Percentiles rank a stretch among this genome's conserved stretches.
Conservation (phyloP, 1,284 basidiomycete genomes). For the Ustilago xerochloae region DNA sequence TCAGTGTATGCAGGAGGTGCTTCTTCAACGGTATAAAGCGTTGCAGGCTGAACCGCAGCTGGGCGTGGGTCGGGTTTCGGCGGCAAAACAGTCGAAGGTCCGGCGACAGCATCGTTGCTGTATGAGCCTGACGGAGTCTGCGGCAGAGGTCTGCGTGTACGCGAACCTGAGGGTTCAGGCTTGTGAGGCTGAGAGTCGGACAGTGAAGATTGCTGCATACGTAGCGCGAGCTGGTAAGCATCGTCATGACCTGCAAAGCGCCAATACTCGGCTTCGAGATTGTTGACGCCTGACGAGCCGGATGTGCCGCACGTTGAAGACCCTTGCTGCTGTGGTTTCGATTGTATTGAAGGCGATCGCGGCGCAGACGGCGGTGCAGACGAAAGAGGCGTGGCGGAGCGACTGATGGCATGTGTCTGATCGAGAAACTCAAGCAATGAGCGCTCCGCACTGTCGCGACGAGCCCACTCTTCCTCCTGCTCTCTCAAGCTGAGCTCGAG, state of each 20-base stretch:
- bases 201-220: slow-evolving; percentile 36
- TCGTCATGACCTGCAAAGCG: slow-evolving; percentile 41
- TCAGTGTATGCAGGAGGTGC: slow-evolving; percentile 30
- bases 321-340: neutral
- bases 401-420: neutral
- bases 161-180: neutral
- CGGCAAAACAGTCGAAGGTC: neutral
- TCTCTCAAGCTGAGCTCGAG: slow-evolving; percentile 40
- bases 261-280: slow-evolving; percentile 43
- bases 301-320: neutral
- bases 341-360: neutral
- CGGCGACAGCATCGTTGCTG: neutral
- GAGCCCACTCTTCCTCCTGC: slow-evolving; percentile 50
- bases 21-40: slow-evolving; percentile 6
- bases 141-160: slow-evolving; percentile 22
- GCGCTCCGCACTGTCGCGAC: slow-evolving; percentile 43
- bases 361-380: neutral
- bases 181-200: neutral
- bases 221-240: slow-evolving; percentile 39
- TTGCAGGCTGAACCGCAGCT: neutral
- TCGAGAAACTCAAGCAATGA: slow-evolving; percentile 38
- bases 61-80: slow-evolving; percentile 1
- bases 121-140: slow-evolving; percentile 9
- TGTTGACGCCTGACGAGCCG: neutral
- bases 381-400: neutral